Conservation (phyloP, 2,329 filamentous ascomycete genomes). For the Penicillium sp. region DNA sequence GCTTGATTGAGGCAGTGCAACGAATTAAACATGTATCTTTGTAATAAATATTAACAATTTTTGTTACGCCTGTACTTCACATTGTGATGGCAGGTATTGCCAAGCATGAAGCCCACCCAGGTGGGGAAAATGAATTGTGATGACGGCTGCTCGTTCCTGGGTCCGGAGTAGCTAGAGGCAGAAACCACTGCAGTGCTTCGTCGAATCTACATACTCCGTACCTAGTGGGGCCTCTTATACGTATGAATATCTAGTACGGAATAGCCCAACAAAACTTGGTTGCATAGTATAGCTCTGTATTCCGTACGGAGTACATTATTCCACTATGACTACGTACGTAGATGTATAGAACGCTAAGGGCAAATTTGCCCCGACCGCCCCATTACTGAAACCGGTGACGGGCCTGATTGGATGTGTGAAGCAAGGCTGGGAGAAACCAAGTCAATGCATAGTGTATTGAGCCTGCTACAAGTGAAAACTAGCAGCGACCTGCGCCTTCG, state of each 20-base stretch:
- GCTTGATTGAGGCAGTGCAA: too few species aligned
- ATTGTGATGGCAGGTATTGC: not conserved
- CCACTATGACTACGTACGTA: too few species aligned
- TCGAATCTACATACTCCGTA: too few species aligned
- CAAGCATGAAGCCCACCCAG: not conserved
- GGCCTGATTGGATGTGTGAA: not conserved
- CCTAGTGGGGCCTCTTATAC: too few species aligned
- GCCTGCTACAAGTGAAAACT: not conserved
- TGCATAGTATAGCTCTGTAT: too few species aligned
- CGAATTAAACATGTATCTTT: too few species aligned
- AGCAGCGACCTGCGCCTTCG: too few species aligned
- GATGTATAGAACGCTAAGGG: not conserved
- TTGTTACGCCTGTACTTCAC: not conserved
- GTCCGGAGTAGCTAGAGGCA: too few species aligned
- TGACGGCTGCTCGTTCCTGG: too few species aligned
- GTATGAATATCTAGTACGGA: too few species aligned
- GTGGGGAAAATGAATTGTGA: not conserved
- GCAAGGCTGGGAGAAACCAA: not conserved
- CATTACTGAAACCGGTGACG: not conserved
- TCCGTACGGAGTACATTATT: not conserved
- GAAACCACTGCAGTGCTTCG: too few species aligned
- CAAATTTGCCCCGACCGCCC: not conserved
- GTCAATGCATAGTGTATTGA: not conserved
- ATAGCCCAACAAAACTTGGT: not conserved
- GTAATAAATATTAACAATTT: too few species aligned